Evolutionary conservation across 306 rosid genomes (phyloP).

Genomic region (Cicer chorassanicum): DNA sequence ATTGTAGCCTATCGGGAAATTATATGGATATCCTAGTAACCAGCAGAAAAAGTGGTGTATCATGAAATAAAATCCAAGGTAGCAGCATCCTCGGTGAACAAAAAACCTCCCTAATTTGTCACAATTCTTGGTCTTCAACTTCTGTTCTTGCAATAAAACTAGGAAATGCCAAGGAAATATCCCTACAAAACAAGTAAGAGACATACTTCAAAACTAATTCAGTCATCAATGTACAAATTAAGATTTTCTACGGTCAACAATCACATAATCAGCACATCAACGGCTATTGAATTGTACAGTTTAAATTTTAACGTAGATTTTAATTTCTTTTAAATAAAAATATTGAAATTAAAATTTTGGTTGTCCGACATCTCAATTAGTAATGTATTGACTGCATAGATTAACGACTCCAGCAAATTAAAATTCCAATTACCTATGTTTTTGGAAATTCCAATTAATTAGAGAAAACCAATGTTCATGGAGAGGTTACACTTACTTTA

Average conservation of each 20-base stretch:
- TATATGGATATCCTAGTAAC: too few relatives aligned
- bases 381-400: too few relatives aligned
- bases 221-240: background rate
- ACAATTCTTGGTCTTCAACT: slow-evolving; percentile 61
- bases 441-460: background rate
- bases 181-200: slow-evolving; percentile 57
- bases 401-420: too few relatives aligned
- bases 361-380: too few relatives aligned
- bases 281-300: too few relatives aligned
- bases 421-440: background rate
- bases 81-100: slow-evolving; percentile 5
- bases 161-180: slow-evolving; percentile 80
- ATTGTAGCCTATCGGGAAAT: slow-evolving; percentile 23
- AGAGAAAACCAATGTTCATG: background rate
- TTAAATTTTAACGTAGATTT: too few relatives aligned
- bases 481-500: slow-evolving; percentile 60
- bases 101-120: slow-evolving; percentile 33
- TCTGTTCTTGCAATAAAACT: slow-evolving; percentile 71
- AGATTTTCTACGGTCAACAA: too few relatives aligned
- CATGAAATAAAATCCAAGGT: slow-evolving; percentile 12
- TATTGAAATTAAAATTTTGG: too few relatives aligned
- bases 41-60: background rate
- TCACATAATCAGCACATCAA: too few relatives aligned
- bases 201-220: slow-evolving; percentile 13
- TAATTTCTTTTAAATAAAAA: too few relatives aligned